These are phyloP conservation scores for Alternaria sp. DNA, from an alignment of 2,329 filamentous ascomycete species.

Conservation along the genomic window DNA sequence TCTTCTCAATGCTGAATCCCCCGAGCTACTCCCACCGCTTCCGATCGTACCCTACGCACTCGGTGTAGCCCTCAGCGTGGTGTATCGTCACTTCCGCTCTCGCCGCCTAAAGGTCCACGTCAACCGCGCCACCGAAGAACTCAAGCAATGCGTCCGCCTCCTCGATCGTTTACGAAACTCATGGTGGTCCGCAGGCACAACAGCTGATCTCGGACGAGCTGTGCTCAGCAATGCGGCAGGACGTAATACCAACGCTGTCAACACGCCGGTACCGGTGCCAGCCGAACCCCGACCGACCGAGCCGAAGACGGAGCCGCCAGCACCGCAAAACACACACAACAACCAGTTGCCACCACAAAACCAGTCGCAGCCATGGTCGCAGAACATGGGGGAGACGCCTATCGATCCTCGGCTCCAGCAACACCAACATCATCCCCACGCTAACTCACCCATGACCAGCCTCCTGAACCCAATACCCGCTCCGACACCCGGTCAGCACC, in stretches of 20 bases:
- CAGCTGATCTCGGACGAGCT: constrained; percentile 51
- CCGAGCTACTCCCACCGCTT: constrained; percentile 57
- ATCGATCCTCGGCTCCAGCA: constrained; percentile 46
- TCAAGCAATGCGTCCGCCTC: constrained; percentile 53
- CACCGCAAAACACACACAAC: constrained; percentile 23
- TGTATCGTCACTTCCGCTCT: constrained; percentile 63
- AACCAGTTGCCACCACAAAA: constrained; percentile 16
- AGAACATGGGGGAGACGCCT: constrained; percentile 27
- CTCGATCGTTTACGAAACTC: constrained; percentile 53
- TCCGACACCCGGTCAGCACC: constrained; percentile 44
- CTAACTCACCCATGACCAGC: constrained; percentile 37
- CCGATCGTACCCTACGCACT: constrained; percentile 64
- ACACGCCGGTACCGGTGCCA: constrained; percentile 37
- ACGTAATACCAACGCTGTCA: constrained; percentile 42
- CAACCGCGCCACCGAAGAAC: constrained; percentile 54
- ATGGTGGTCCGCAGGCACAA: constrained; percentile 56
- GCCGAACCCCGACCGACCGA: constrained; percentile 27
- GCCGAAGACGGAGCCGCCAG: constrained; percentile 27
- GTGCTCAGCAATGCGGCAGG: constrained; percentile 50
- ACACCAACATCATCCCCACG: constrained; percentile 4
- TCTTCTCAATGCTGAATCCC: constrained; percentile 56
- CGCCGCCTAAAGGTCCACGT: constrained; percentile 57
- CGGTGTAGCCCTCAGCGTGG: constrained; percentile 61
- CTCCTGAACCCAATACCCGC: constrained; percentile 39
- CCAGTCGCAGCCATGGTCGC: constrained; percentile 30